phyloP scores from a whole-genome alignment of 2,329 filamentous ascomycete species.

The Fusarium illudens region DNA sequence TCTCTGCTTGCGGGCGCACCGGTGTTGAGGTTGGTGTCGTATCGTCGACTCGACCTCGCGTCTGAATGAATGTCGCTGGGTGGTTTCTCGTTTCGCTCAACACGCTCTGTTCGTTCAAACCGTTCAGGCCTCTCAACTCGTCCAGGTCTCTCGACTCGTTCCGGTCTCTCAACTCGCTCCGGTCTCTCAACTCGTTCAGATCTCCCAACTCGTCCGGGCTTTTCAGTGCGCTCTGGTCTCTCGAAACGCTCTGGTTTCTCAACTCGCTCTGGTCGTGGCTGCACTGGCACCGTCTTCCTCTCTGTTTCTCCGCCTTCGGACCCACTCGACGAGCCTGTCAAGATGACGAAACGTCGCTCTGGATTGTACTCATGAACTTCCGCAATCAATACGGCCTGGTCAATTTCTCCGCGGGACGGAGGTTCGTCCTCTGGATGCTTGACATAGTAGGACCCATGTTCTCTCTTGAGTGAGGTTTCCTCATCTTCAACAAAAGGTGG shows the following conservation, averaged over 20 bases:
- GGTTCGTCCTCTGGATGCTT: slow-evolving; percentile 60
- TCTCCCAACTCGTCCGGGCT: neutral
- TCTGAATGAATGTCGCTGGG: neutral
- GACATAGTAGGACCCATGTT: slow-evolving; percentile 55
- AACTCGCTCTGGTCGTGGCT: slow-evolving; percentile 20
- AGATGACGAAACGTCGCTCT: slow-evolving; percentile 72
- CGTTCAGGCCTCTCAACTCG: slow-evolving; percentile 15
- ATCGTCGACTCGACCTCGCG: neutral
- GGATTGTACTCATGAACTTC: slow-evolving; percentile 68
- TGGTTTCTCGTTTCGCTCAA: slow-evolving; percentile 4
- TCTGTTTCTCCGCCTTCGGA: slow-evolving; percentile 40
- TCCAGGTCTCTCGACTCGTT: neutral
- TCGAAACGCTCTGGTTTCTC: slow-evolving; percentile 6
- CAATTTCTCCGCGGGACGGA: slow-evolving; percentile 68
- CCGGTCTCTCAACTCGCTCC: neutral
- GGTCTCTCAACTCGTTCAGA: neutral
- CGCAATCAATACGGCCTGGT: slow-evolving; percentile 73
- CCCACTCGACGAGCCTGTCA: slow-evolving; percentile 49
- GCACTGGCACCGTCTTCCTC: slow-evolving; percentile 33
- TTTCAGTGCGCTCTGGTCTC: neutral
- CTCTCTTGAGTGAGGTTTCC: slow-evolving; percentile 66
- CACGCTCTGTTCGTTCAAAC: slow-evolving; percentile 10
- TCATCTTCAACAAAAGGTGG: slow-evolving; percentile 77
- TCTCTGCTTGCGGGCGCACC: slow-evolving; percentile 26
- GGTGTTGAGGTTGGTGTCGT: slow-evolving; percentile 30